phyloP scores from a whole-genome alignment of 2,329 filamentous ascomycete species.

The Colletotrichum falcatum region DNA sequence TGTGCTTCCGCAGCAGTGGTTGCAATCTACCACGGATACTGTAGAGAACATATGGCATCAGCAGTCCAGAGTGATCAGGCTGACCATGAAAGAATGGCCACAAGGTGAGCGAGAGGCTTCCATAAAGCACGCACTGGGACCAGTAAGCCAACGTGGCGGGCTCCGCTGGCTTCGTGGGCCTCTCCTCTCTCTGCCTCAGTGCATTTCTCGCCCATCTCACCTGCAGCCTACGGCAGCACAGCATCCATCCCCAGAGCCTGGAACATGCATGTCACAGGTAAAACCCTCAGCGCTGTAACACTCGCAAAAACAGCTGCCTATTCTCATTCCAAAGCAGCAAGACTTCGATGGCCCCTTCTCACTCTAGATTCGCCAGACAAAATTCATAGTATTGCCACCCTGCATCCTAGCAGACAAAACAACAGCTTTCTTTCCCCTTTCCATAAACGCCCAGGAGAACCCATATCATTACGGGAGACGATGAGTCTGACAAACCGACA shows the following conservation, averaged over 20 bases:
- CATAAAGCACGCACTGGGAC: slow-evolving; percentile 13
- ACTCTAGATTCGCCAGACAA: not conserved
- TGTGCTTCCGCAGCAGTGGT: not conserved
- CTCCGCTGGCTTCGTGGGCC: slow-evolving; percentile 24
- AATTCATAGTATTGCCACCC: slow-evolving; percentile 4
- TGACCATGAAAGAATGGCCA: not conserved
- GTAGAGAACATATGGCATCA: not conserved
- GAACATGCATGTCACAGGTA: slow-evolving; percentile 17
- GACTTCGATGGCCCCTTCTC: not conserved
- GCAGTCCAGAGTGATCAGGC: not conserved
- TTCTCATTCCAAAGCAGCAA: slow-evolving; percentile 1
- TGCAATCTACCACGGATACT: not conserved
- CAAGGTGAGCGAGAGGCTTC: slow-evolving; percentile 16
- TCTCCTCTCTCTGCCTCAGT: slow-evolving; percentile 4
- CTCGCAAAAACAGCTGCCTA: not conserved
- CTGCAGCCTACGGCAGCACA: not conserved
- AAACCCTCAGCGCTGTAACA: not conserved
- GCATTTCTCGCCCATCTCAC: slow-evolving; percentile 1
- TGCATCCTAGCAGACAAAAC: not conserved
- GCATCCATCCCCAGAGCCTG: not conserved
- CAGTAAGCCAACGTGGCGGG: slow-evolving; percentile 14
- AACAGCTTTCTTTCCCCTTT: not conserved
- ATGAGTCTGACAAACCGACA: not conserved
- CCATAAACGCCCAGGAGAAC: slow-evolving; percentile 6
- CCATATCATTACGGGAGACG: slow-evolving; percentile 8